Evolutionary conservation across 179 eudicot genomes (phyloP), one percentile per base, ranked within the genome.

Genomic region (Amaranthus tricolor): DNA sequence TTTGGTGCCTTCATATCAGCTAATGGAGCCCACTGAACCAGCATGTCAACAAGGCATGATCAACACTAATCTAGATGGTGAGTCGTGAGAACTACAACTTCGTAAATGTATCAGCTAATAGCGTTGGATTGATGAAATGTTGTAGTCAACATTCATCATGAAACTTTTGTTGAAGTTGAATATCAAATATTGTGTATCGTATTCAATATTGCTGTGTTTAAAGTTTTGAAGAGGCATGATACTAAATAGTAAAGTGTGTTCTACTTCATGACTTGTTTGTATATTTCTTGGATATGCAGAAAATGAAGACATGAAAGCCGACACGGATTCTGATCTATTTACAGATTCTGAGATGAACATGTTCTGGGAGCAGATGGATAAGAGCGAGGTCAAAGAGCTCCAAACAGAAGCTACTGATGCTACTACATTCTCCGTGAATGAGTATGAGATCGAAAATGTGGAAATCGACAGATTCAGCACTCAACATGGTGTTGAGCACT

Each of bases 331-430:
- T 45, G 50, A 14, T 43, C 7, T 56, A 19, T 56, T 66, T 45
- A 74, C 63, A 3, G 70, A 12, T 2, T 57, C 65, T 19, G 78
- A 75, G 48, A 47, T 75, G 5, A 72, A 58, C 49, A 47, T 66
- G 72, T 8, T 75, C 10, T 66, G 65, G 72, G 66, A 50, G 1
- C 57, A 67, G 57, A 67, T 67, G 7, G 20, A 44, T 40, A 21
- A 56, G 6, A 65, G 56, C 3, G 57, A 40, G 16, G 49, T 31
- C 44, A 53, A 21, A 9, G 58, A 62, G 66, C 51, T 52, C n/a
- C 20, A 31, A 21, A 53, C 21, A 21, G 68, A 24, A 61, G 48
- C 52, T 5, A 16, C 69, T 51, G 69, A 51, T 8, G 47, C 15
- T 11, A 24, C 15, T 11, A 52, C 11, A n/a, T 9, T 51, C 50